Percentiles rank a stretch among this genome's conserved stretches.
Evolutionary conservation across 345 rosid genomes (phyloP).

Genomic region (Murraya paniculata): DNA sequence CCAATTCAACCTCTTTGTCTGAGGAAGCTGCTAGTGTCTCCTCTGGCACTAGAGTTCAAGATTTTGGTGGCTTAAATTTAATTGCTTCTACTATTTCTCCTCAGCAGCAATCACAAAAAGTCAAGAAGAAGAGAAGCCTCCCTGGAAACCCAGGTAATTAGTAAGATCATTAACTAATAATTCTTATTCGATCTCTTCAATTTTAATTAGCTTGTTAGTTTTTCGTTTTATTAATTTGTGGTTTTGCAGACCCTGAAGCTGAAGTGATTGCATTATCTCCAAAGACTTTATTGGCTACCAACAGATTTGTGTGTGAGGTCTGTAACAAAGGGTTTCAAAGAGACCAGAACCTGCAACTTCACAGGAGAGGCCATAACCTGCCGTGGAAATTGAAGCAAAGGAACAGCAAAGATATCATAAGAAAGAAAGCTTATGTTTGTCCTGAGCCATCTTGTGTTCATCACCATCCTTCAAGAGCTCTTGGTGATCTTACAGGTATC

Average conservation of each 20-base stretch:
- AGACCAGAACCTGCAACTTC: slow-evolving; percentile 95
- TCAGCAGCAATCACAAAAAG: slow-evolving; percentile 41
- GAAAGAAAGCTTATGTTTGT: slow-evolving; percentile 68
- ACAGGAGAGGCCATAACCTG: slow-evolving; percentile 91
- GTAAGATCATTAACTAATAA: too few relatives aligned
- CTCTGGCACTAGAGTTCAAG: slow-evolving; percentile 53
- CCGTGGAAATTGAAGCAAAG: slow-evolving; percentile 96
- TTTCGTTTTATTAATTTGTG: background rate
- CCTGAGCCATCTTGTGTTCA: slow-evolving; percentile 86
- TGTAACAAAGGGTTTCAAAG: slow-evolving; percentile 94
- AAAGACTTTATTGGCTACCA: slow-evolving; percentile 69
- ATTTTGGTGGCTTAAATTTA: slow-evolving; percentile 44
- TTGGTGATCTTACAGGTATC: slow-evolving; percentile 95
- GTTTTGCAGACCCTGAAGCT: slow-evolving; percentile 71
- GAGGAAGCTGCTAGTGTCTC: slow-evolving; percentile 71
- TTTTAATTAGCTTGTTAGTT: background rate
- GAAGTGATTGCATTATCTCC: slow-evolving; percentile 94
- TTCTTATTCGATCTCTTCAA: background rate
- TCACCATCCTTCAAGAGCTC: slow-evolving; percentile 88
- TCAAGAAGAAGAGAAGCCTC: slow-evolving; percentile 78
- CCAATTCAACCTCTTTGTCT: slow-evolving; percentile 59
- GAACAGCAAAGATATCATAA: slow-evolving; percentile 41
- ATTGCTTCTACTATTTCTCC: slow-evolving; percentile 32
- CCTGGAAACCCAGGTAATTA: slow-evolving; percentile 86
- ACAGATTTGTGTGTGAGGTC: slow-evolving; percentile 92